phyloP scores from a whole-genome alignment of 1,284 basidiomycete species.

The Phellinidium pouzarii region DNA sequence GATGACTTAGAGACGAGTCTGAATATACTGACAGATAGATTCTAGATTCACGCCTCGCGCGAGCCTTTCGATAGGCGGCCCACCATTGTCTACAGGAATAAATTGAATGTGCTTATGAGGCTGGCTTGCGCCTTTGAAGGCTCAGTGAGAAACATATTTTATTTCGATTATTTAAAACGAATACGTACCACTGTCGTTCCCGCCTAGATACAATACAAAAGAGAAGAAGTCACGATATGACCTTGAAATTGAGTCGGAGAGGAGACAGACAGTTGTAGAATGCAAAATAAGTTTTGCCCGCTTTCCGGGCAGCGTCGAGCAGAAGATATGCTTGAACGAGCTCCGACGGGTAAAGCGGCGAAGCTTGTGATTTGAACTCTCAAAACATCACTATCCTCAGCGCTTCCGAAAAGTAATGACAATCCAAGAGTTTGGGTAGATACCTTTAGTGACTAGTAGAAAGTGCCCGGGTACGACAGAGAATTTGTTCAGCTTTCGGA shows the following conservation, averaged over 20 bases:
- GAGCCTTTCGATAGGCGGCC: conserved; percentile 69
- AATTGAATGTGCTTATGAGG: conserved; percentile 85
- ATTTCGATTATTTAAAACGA: not conserved
- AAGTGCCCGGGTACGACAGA: conserved; percentile 80
- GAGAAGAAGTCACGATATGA: not conserved
- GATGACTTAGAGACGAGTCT: conserved; percentile 16
- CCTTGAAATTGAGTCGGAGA: not conserved
- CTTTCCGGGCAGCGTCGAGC: conserved; percentile 59
- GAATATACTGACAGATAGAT: conserved; percentile 41
- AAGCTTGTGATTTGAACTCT: conserved; percentile 72
- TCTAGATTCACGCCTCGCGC: conserved; percentile 54
- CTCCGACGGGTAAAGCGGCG: conserved; percentile 72
- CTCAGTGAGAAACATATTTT: conserved; percentile 47
- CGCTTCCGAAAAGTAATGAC: not conserved
- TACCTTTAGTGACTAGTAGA: conserved; percentile 74
- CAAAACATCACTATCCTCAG: not conserved
- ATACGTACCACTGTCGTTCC: conserved; percentile 14
- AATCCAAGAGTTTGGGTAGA: conserved; percentile 21
- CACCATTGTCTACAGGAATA: conserved; percentile 54
- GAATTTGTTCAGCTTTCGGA: conserved; percentile 73
- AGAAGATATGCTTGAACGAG: conserved; percentile 68
- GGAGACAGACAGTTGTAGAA: conserved; percentile 74
- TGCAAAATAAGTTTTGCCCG: conserved; percentile 56
- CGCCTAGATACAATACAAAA: conserved; percentile 1
- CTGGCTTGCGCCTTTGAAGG: conserved; percentile 81